These are phyloP conservation scores for Escallonia rubra DNA, from an alignment of 129 eudicot genomes.

Conservation along the genomic window DNA sequence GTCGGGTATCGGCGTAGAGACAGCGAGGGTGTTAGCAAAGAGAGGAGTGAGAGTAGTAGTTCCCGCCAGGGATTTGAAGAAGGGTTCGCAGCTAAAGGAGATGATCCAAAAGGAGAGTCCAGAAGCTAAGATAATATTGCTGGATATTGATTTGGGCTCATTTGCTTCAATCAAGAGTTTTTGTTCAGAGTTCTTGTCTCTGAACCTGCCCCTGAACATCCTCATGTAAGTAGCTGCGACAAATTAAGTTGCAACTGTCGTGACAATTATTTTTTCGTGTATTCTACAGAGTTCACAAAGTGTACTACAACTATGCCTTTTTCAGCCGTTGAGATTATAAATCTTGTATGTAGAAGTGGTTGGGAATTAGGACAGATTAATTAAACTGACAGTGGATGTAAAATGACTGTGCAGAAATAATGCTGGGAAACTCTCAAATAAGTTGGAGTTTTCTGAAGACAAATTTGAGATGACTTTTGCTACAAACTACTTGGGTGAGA, in stretches of 20 bases:
- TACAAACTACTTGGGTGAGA: conserved; percentile 96
- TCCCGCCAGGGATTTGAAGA: conserved; percentile 77
- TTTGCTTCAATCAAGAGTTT: conserved; percentile 80
- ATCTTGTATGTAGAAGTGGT: background rate
- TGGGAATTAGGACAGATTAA: background rate
- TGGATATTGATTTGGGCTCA: conserved; percentile 87
- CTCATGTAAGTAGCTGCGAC: conserved; percentile 56
- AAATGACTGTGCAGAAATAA: too few relatives aligned
- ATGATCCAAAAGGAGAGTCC: conserved; percentile 53
- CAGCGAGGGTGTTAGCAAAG: conserved; percentile 83
- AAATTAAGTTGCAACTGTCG: too few relatives aligned
- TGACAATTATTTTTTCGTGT: too few relatives aligned
- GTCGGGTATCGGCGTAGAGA: conserved; percentile 91
- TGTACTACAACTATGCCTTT: too few relatives aligned
- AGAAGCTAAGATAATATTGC: conserved; percentile 54
- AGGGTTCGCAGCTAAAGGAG: conserved; percentile 66
- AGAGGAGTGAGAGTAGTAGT: conserved; percentile 77
- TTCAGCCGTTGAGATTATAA: background rate
- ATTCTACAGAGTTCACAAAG: too few relatives aligned
- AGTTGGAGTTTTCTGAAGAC: conserved; percentile 85
- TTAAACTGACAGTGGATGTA: conserved; percentile 8
- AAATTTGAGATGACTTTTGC: conserved; percentile 39
- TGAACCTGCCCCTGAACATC: conserved; percentile 78
- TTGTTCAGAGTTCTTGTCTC: conserved; percentile 68
- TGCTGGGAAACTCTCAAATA: too few relatives aligned